Conservation (phyloP, 2,329 filamentous ascomycete species). For the Sordariomycetes sp. region DNA sequence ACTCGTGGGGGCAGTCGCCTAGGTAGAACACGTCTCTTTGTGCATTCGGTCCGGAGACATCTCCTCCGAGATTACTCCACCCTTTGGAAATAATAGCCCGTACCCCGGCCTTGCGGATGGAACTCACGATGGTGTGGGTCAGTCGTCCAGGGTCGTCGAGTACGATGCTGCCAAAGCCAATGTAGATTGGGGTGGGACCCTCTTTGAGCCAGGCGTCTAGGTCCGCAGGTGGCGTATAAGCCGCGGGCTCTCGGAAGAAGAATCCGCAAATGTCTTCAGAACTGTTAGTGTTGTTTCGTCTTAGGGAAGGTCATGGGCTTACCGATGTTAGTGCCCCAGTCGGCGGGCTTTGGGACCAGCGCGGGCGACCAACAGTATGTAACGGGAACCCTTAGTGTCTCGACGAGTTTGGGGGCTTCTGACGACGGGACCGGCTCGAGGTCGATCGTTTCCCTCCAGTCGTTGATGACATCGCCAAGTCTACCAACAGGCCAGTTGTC, state of each 20-base stretch:
- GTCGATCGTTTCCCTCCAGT: conserved; percentile 65
- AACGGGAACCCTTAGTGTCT: conserved; percentile 63
- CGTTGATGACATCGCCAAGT: conserved; percentile 80
- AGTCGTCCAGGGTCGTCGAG: conserved; percentile 62
- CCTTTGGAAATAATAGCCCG: conserved; percentile 75
- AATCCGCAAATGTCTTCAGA: conserved; percentile 55
- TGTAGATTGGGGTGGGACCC: conserved; percentile 64
- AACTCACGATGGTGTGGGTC: conserved; percentile 59
- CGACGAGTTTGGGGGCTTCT: conserved; percentile 70
- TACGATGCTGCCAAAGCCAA: conserved; percentile 75
- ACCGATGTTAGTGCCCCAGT: conserved; percentile 56
- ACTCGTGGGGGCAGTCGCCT: conserved; percentile 78
- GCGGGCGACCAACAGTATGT: conserved; percentile 89
- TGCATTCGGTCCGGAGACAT: conserved; percentile 55
- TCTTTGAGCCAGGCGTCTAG: conserved; percentile 53
- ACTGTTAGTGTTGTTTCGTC: background rate
- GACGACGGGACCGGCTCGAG: conserved; percentile 68
- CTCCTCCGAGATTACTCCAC: conserved; percentile 73
- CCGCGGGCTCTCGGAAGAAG: conserved; percentile 56
- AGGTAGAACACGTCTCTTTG: conserved; percentile 58
- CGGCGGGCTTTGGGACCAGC: conserved; percentile 61
- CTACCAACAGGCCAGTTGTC: background rate
- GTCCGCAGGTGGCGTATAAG: conserved; percentile 52
- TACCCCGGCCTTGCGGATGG: conserved; percentile 52
- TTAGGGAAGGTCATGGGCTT: background rate